Evolutionary conservation across 257 asterid genomes (phyloP).

Genomic region (Forsythia viridissima): DNA sequence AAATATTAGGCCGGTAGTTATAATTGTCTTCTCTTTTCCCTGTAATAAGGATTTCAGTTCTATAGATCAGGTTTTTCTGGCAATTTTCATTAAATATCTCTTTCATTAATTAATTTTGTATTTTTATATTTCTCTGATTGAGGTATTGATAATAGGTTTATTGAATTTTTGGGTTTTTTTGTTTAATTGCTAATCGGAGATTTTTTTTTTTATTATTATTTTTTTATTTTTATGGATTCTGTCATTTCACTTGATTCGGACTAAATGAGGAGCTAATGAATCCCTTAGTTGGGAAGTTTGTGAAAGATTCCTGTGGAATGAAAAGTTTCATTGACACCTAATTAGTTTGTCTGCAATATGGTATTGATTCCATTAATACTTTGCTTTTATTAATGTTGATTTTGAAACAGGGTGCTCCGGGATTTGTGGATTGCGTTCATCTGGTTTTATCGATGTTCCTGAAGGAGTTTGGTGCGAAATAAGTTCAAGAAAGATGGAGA

Average conservation of each 20-base stretch:
- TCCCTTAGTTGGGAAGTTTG: background rate
- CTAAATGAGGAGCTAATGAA: background rate
- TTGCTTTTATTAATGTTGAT: background rate
- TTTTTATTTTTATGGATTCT: background rate
- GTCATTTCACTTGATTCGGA: background rate
- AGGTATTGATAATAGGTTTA: background rate
- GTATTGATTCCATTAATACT: background rate
- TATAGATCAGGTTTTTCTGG: background rate
- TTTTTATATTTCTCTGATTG: background rate
- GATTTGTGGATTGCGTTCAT: background rate
- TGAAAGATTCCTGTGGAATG: background rate
- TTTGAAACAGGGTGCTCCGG: background rate
- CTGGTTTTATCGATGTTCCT: background rate
- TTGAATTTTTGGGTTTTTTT: background rate
- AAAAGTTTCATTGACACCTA: background rate
- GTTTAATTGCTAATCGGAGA: background rate
- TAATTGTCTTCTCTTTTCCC: background rate
- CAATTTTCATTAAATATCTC: background rate
- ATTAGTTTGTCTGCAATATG: background rate
- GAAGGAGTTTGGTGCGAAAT: background rate
- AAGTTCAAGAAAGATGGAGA: conserved; percentile 4
- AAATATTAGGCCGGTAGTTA: background rate
- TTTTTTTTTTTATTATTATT: too few species aligned
- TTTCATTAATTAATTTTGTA: background rate
- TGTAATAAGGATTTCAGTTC: conserved; percentile 3